phyloP scores from a whole-genome alignment of 805 yeast species.

The Wickerhamomyces queroliae region DNA sequence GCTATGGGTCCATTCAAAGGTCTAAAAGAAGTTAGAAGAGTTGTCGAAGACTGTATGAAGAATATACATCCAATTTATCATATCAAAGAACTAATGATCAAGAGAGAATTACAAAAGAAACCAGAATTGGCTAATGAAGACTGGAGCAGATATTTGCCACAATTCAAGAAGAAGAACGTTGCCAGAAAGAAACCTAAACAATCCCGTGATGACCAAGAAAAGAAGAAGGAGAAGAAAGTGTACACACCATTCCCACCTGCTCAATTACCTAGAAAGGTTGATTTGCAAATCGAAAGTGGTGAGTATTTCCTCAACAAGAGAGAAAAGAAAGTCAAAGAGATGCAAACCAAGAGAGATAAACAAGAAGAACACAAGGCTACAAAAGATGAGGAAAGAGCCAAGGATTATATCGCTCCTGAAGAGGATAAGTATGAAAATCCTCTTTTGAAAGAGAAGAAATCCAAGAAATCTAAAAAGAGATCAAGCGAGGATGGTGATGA shows the following conservation, averaged over 20 bases:
- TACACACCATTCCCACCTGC: slow-evolving; percentile 99
- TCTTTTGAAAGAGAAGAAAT: slow-evolving; percentile 27
- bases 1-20: slow-evolving; percentile 97
- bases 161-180: slow-evolving; percentile 93
- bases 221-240: slow-evolving; percentile 49
- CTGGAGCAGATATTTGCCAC: slow-evolving; percentile 95
- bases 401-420: slow-evolving; percentile 82
- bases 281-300: slow-evolving; percentile 96
- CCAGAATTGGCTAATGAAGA: slow-evolving; percentile 95
- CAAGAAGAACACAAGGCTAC: slow-evolving; percentile 65
- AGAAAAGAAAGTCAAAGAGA: slow-evolving; percentile 67
- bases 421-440: slow-evolving; percentile 54
- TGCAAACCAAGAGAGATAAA: slow-evolving; percentile 72
- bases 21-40: slow-evolving; percentile 83
- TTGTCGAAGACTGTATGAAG: slow-evolving; percentile 96
- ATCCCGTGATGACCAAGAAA: slow-evolving; percentile 42
- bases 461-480: slow-evolving; percentile 21
- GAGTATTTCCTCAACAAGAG: slow-evolving; percentile 90
- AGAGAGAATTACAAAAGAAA: slow-evolving; percentile 88
- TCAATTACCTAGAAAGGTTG: slow-evolving; percentile 94
- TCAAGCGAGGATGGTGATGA: slow-evolving; percentile 20
- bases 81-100: slow-evolving; percentile 95
- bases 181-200: slow-evolving; percentile 85
- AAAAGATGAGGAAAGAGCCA: slow-evolving; percentile 63
- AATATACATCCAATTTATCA: slow-evolving; percentile 97